Base-by-base conservation (phyloP, 345 rosid genomes). In the Pugionium dolabratum region DNA sequence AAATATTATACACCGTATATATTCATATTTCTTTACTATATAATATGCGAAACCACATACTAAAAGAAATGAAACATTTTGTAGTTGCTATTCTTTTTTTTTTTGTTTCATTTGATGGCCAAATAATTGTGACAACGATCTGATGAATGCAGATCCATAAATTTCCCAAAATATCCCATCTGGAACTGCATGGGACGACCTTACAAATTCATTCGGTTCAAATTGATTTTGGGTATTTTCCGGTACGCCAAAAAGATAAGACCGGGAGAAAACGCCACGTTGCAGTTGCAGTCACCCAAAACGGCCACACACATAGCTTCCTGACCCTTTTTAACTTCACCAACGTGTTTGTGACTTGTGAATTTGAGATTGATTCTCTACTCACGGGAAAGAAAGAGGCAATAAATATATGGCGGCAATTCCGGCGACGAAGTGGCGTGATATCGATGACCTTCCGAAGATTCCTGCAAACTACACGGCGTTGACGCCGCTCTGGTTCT, bases 381-480 rank as follows among this genome's bases (percentile, higher is more conserved):
- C n/a, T n/a, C n/a, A n/a, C n/a, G n/a, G n/a, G n/a, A n/a, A n/a
- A n/a, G n/a, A n/a, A n/a, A n/a, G n/a, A n/a, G n/a, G 44, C 43
- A 59, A 47, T 25, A 43, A 28, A 37, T 50, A 49, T 6, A 59
- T 67, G 39, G 70, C 47, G 33, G 49, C 18, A 28, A 45, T 18
- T 57, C 62, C 34, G 51, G 71, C 64, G 67, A 74, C 66, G 75
- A 79, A 18, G 78, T 48, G 37, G 70, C 81, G 76, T 52, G 97
- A 88, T 68, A 90, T 85, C 43, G 98, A 93, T 54, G 90, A 88
- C 32, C 86, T 93, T 28, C 97, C 97, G 0, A 90, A 90, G 58
- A 85, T 82, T 79, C 74, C 66, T 0, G 98, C 96, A 7, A 93
- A 93, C 83, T 83, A 84, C 84, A 83, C 75, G 7, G 91, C 98